Evolutionary conservation across 2,329 filamentous ascomycete species (phyloP), one percentile per base, ranked within the genome.

Genomic region (Colletotrichum echinochloae): DNA sequence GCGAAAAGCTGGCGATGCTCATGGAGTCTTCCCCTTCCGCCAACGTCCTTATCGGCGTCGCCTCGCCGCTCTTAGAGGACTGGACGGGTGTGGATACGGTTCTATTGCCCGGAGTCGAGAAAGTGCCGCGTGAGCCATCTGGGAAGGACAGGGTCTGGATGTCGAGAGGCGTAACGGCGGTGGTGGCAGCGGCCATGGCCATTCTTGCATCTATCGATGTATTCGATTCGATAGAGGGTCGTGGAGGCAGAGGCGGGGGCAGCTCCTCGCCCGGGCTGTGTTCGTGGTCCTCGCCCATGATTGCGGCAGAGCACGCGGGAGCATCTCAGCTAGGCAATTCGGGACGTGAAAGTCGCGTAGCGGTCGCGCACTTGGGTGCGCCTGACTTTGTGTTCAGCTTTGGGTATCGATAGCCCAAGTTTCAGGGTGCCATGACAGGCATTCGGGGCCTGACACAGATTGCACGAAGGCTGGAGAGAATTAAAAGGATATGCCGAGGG

Each of bases 101-200:
- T 59, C 78, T 78, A 41, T 77, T 75, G 46, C 75, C 81, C 20
- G 78, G 78, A 28, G 79, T 83, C 59, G 86, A 81, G 75, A 92
- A 91, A 1, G 88, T 91, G 46, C 92, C 90, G 70, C 89, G 86
- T 26, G 89, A 88, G 70, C 89, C 90, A 78, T 94, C 92, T 14
- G 89, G 90, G 73, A 92, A 91, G 1, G 90, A 90, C 60, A 95
- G 86, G 0, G 92, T 93, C 75, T 94, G 92, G 65, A 95, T 91
- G 74, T 95, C 94, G 72, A 94, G 87, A 20, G 94, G 88, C 0
- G 94, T 95, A 18, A 98, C 78, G 12, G 94, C 94, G 0, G 94
- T 98, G 4, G 95, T 98, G 57, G 95, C 90, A 70, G 89, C 90
- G 1, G 92, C 90, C 66, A 69, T 69, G 11, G 65, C 68, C 60